Percentiles rank a stretch among this genome's conserved stretches.
Conservation (phyloP, 805 yeast genomes). For the Metschnikowia corniflorae region DNA sequence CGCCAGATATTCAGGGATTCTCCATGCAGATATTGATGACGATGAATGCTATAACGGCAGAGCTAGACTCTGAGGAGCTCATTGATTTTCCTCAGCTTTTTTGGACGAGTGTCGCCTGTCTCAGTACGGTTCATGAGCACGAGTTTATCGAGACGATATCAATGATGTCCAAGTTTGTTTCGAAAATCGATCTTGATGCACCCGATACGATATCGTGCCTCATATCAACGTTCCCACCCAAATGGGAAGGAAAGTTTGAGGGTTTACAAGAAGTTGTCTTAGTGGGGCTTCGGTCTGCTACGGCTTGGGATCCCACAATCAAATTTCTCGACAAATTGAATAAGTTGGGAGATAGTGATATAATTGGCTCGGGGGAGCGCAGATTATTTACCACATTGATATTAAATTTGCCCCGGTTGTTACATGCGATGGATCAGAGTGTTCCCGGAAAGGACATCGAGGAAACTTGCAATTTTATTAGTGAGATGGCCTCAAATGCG, state of each 20-base stretch:
- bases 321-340: constrained; percentile 70
- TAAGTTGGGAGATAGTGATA: constrained; percentile 62
- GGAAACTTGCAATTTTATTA: constrained; percentile 44
- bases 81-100: constrained; percentile 89
- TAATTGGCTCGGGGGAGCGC: constrained; percentile 68
- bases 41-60: constrained; percentile 85
- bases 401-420: constrained; percentile 77
- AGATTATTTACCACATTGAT: constrained; percentile 70
- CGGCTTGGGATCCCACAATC: constrained; percentile 74
- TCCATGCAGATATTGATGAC: constrained; percentile 98
- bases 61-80: constrained; percentile 70
- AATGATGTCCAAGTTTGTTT: constrained; percentile 73
- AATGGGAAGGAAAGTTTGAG: constrained; percentile 93
- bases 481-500: constrained; percentile 56
- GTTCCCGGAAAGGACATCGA: constrained; percentile 47
- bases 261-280: constrained; percentile 79
- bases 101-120: constrained; percentile 92
- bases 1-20: constrained; percentile 90
- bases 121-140: constrained; percentile 85
- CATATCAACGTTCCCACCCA: constrained; percentile 83
- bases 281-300: constrained; percentile 79
- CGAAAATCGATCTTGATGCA: constrained; percentile 82
- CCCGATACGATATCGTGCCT: constrained; percentile 81
- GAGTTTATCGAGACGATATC: constrained; percentile 88
- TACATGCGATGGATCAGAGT: constrained; percentile 66